Evolutionary conservation across 345 rosid genomes (phyloP).

Genomic region (Rhodamnia rubescens): DNA sequence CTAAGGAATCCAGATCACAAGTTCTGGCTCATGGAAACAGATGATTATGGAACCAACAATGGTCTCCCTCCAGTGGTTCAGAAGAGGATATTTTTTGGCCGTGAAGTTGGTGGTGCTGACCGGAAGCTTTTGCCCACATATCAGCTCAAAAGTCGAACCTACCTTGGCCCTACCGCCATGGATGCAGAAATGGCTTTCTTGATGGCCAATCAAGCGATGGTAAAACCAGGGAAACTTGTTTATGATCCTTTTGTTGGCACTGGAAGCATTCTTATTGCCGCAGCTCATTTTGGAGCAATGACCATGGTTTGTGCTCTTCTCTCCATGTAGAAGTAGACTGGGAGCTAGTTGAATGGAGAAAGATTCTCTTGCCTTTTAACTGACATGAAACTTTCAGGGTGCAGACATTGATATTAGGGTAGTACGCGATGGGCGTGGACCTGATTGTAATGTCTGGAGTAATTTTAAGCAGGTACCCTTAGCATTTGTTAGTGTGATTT

Average conservation of each 20-base stretch:
- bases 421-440: slow-evolving; percentile 96
- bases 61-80: slow-evolving; percentile 80
- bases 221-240: slow-evolving; percentile 64
- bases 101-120: slow-evolving; percentile 88
- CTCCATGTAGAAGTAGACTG: neutral
- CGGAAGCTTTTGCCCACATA: slow-evolving; percentile 81
- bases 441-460: slow-evolving; percentile 95
- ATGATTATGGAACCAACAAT: slow-evolving; percentile 57
- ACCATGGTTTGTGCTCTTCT: slow-evolving; percentile 49
- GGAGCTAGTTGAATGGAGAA: neutral
- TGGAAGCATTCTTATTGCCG: slow-evolving; percentile 90
- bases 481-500: neutral
- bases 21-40: slow-evolving; percentile 84
- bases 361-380: slow-evolving; percentile 1
- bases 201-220: slow-evolving; percentile 94
- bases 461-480: slow-evolving; percentile 84
- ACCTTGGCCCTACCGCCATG: slow-evolving; percentile 97
- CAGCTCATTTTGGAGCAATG: slow-evolving; percentile 89
- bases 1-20: slow-evolving; percentile 68
- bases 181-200: slow-evolving; percentile 99
- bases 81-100: slow-evolving; percentile 74
- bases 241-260: slow-evolving; percentile 98
- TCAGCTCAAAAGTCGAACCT: slow-evolving; percentile 72
- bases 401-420: slow-evolving; percentile 96
- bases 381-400: slow-evolving; percentile 40